Percentiles rank a stretch among this genome's conserved stretches.
Evolutionary conservation across 2,329 filamentous ascomycete genomes (phyloP).

Genomic region (Cucurbitaria berberidis): DNA sequence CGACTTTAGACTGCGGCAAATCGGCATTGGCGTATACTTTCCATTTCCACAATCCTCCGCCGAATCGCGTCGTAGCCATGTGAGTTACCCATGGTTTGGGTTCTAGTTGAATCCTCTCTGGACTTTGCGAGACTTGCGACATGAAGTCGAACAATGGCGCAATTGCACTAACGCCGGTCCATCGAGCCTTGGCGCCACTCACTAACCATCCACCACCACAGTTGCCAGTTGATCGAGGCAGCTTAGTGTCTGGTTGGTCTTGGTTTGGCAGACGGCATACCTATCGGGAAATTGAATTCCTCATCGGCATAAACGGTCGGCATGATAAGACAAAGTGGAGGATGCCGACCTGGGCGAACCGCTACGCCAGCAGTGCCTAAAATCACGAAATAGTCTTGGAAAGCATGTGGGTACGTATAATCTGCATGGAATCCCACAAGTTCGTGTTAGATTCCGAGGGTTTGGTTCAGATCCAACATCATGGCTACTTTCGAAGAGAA

Average conservation of each 20-base stretch:
- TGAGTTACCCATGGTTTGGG: neutral
- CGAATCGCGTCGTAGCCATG: constrained; percentile 2
- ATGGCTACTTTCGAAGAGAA: constrained; percentile 22
- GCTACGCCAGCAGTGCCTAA: neutral
- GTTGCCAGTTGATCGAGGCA: too few relatives aligned
- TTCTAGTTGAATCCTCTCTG: neutral
- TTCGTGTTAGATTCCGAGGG: neutral
- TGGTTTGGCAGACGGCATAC: constrained; percentile 1
- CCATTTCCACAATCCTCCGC: neutral
- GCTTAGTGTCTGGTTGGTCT: neutral
- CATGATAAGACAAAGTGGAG: constrained; percentile 8
- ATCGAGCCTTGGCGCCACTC: constrained; percentile 13
- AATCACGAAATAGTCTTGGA: constrained; percentile 1
- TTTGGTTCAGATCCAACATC: neutral
- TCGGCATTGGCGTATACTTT: neutral
- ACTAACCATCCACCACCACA: constrained; percentile 11
- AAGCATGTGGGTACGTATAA: neutral
- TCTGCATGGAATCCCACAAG: neutral
- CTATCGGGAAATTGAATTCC: neutral
- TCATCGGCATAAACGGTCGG: constrained; percentile 17
- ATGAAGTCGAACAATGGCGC: constrained; percentile 27
- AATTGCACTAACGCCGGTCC: constrained; percentile 19
- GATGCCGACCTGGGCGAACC: constrained; percentile 17
- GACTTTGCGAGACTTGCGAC: constrained; percentile 22
- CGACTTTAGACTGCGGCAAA: neutral